Evolutionary conservation across 2,329 filamentous ascomycete species (phyloP), one percentile per base, ranked within the genome.

Genomic region (Aspergillus flavus): DNA sequence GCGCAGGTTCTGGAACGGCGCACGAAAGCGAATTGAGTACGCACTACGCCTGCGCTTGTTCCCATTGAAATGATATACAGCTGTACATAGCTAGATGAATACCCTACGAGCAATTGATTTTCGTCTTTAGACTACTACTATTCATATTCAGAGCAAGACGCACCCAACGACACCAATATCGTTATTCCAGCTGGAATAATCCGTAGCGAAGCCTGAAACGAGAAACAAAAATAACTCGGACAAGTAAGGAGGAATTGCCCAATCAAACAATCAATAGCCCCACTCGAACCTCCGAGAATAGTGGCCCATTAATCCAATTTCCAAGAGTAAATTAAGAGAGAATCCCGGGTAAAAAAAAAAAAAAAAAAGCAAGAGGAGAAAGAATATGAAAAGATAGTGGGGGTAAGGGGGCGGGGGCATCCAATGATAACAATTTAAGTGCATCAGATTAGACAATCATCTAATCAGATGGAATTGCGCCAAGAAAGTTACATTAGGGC

Each of bases 1-100:
- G 75, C 76, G 26, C 79, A 82, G 55, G 68, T 77, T 53, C 56
- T 79, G 57, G 66, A 71, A 34, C 84, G 81, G 76, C 69, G 73
- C 10, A 9, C 26, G 34, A 30, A 50, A 43, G 39, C 9, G 21
- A 54, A 55, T 14, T 48, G 26, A 59, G 52, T 10, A n/a, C 39
- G 16, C 39, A n/a, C 39, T 4, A 57, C 19, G n/a, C 26, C 10
- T 5, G 34, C 28, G 21, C 46, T 28, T 41, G 12, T 54, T 34
- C 5, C 19, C 19, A 57, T 64, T 50, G 9, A 30, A 28, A 50
- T 19, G 46, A 53, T 54, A 60, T 28, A 65, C 36, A 60, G n/a
- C 36, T 48, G 52, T 61, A 52, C n/a, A 61, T 61, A 46, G 41
- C 41, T 56, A 56, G 34, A 58, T 48, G 39, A 61, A 63, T 59